Base-by-base conservation (phyloP, 1,284 basidiomycete species). In the Ustilago trichophora region DNA sequence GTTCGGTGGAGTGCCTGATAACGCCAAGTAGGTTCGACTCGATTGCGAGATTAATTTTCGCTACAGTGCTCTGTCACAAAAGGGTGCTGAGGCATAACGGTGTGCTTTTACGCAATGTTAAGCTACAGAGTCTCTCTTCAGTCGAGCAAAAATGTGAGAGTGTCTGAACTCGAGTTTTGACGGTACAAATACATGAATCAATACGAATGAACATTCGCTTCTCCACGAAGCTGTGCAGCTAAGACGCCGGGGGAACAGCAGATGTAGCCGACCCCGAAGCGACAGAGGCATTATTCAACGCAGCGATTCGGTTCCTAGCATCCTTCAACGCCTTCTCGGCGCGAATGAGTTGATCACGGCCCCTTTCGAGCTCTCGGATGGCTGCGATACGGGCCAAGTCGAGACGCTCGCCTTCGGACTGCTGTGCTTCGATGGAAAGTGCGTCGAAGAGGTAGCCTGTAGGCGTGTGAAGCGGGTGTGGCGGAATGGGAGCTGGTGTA, bases 391-490 rank as follows among this genome's bases (percentile, higher is more conserved):
- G 85, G 4, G 91, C 93, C 46, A 87, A 86, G 48, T 94, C 91
- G 45, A 98, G 81, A 46, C 90, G 83, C 31, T 91, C 90, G 3
- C 85, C 86, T 80, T 98, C 95, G 13, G 64, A 52, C 90, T 91
- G 79, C 86, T 89, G 83, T 90, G 91, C 90, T 93, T 93, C 65
- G 87, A 86, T 49, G 83, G 83, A 42, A 86, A 89, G 76, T 91
- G 97, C 84, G 22, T 78, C 70, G 24, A 78, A 60, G 8, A 77
- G 51, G 13, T 77, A 76, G 13, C 77, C 78, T 3, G 75, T 73
- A 7, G 76, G 73, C 6, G 72, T 72, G 48, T 80, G 75, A 12
- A 80, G 68, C 7, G 73, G 76, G 41, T 80, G 75, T 22, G 75
- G 75, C 10, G 62, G 75, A 18, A 51, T 42, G 3, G 40, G 55